phyloP scores from a whole-genome alignment of 2,329 filamentous ascomycete species.

The Colletotrichum paranaense region DNA sequence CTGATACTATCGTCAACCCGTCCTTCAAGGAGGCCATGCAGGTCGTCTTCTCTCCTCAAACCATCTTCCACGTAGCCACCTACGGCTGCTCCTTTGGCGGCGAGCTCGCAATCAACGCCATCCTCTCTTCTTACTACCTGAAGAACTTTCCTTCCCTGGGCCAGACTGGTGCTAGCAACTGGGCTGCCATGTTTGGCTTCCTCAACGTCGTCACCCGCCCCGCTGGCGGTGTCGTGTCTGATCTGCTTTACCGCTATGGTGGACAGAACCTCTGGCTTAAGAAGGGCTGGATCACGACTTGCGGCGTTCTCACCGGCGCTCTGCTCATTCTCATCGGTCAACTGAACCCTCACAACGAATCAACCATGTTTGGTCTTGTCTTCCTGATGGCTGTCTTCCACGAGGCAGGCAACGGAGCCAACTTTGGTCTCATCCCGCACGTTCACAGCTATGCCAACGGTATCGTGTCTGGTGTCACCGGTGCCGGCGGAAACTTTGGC shows the following conservation, averaged over 20 bases:
- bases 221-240: constrained; percentile 69
- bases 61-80: constrained; percentile 64
- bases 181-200: constrained; percentile 81
- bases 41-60: constrained; percentile 65
- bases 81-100: constrained; percentile 73
- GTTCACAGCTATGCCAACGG: constrained; percentile 87
- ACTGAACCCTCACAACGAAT: constrained; percentile 69
- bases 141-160: constrained; percentile 68
- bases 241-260: constrained; percentile 58
- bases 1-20: constrained; percentile 67
- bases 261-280: constrained; percentile 54
- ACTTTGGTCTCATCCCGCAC: constrained; percentile 88
- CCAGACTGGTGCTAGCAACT: constrained; percentile 67
- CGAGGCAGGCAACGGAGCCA: constrained; percentile 87
- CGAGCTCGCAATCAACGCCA: constrained; percentile 71
- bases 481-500: constrained; percentile 85
- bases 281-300: constrained; percentile 70
- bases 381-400: constrained; percentile 84
- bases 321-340: constrained; percentile 71
- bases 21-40: constrained; percentile 58
- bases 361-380: constrained; percentile 80
- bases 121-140: constrained; percentile 69
- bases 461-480: constrained; percentile 79
- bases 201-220: constrained; percentile 77
- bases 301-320: constrained; percentile 71